Evolutionary conservation across 2,329 filamentous ascomycete genomes (phyloP), one percentile per base, ranked within the genome.

Genomic region (Fusarium decemcellulare): DNA sequence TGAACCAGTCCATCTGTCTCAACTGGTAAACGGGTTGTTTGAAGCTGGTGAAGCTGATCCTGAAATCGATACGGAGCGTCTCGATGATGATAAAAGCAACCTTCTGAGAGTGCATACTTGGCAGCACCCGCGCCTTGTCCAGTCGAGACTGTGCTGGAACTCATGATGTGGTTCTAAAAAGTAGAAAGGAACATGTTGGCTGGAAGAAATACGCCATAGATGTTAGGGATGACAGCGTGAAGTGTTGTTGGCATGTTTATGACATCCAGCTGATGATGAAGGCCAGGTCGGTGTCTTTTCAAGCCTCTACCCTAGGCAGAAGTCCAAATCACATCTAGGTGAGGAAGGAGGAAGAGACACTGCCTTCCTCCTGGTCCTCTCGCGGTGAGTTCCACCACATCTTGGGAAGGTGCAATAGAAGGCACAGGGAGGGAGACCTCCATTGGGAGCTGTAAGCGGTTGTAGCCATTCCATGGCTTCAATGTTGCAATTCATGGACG

Each of bases 61-160:
- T 60, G 18, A n/a, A 77, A 73, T n/a, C 72, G 66, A 56, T 77
- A 81, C 0, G 74, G 77, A 3, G 54, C n/a, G 2, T 34, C 61
- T 36, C 27, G 65, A 32, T 79, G 63, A 40, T 76, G 58, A 18
- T 39, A 46, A 32, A 81, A 78, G 54, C 76, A 81, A 14, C 44
- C 43, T 6, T 76, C 67, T 18, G 55, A 47, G 23, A 67, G 71
- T 10, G 72, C 78, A 39, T 79, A 80, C 18, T 74, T 66, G 18
- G 65, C 69, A 3, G 67, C 74, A 6, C 65, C 55, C 40, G 69
- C 70, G 9, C 27, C 42, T 44, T n/a, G 30, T n/a, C 34, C 29
- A 36, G 36, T 51, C 16, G 50, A 61, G 39, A 32, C 14, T 11
- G 55, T 53, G 34, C 29, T 48, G 12, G 40, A 43, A 44, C 37